phyloP scores from a whole-genome alignment of 495 filamentous ascomycete species.

The Cercophora newfieldiana region DNA sequence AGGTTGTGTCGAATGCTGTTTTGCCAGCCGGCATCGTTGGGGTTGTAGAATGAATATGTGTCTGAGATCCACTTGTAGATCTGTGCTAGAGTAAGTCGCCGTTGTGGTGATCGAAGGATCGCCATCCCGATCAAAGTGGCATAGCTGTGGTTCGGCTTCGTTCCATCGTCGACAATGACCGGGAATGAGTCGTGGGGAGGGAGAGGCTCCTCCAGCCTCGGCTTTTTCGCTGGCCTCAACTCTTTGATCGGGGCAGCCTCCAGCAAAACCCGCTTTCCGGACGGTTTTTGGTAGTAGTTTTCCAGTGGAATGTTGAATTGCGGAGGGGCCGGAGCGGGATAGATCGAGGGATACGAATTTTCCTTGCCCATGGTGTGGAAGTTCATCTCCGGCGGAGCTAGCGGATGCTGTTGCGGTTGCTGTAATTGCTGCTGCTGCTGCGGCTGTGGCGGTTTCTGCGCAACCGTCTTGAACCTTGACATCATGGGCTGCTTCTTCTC shows the following conservation, averaged over 20 bases:
- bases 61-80: conserved; percentile 99
- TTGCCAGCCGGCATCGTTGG: conserved; percentile 87
- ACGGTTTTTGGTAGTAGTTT: conserved; percentile 59
- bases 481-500: conserved; percentile 69
- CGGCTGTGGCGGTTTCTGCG: conserved; percentile 63
- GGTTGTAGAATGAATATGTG: conserved; percentile 83
- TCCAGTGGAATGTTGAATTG: conserved; percentile 52
- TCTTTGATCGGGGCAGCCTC: conserved; percentile 77
- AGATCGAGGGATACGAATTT: conserved; percentile 56
- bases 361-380: conserved; percentile 62
- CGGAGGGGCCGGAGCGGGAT: conserved; percentile 45
- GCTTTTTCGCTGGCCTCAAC: conserved; percentile 63
- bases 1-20: conserved; percentile 99
- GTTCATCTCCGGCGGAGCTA: conserved; percentile 48
- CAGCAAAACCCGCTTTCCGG: conserved; percentile 66
- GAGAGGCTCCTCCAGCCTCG: conserved; percentile 53
- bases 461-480: conserved; percentile 59
- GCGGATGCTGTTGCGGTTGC: conserved; percentile 36
- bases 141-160: conserved; percentile 89
- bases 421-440: conserved; percentile 13
- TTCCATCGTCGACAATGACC: conserved; percentile 77
- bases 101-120: conserved; percentile 81
- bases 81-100: conserved; percentile 86
- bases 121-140: conserved; percentile 97
- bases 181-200: conserved; percentile 79